Evolutionary conservation across 108 stramenopile genomes (phyloP).

Genomic region (Pseudonitzschia pungens): DNA sequence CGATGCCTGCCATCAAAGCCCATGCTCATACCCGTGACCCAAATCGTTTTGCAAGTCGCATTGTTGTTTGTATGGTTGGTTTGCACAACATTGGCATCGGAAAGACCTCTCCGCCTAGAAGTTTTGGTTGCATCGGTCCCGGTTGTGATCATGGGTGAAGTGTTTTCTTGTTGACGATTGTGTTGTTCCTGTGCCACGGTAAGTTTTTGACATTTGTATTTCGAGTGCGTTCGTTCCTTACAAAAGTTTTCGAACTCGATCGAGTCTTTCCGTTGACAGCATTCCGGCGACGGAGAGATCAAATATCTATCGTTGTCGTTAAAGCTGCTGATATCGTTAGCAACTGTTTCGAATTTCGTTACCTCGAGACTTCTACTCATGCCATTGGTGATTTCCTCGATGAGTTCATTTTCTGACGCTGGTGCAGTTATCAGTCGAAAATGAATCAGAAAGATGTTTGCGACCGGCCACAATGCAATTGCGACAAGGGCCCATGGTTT

Average conservation of each 20-base stretch:
- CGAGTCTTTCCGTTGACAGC: neutral
- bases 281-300: neutral
- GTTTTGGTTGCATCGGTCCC: too few relatives aligned
- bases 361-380: too few relatives aligned
- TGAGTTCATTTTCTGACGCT: too few relatives aligned
- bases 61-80: too few relatives aligned
- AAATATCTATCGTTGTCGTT: neutral
- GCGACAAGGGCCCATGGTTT: neutral
- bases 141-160: neutral
- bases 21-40: conserved; percentile 13
- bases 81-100: too few relatives aligned
- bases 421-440: conserved; percentile 7
- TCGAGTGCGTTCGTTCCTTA: neutral
- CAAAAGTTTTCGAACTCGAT: neutral
- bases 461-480: neutral
- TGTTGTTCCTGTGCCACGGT: neutral
- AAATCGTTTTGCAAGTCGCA: neutral
- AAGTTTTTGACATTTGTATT: neutral
- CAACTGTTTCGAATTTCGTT: too few relatives aligned
- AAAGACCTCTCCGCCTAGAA: too few relatives aligned
- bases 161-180: neutral
- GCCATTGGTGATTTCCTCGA: too few relatives aligned
- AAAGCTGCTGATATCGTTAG: too few relatives aligned
- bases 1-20: neutral
- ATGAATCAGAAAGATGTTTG: neutral